Percentiles rank a stretch among this genome's conserved stretches.
These are phyloP conservation scores for Aquilaria yunnanensis DNA, from an alignment of 345 rosid species.

Conservation along the genomic window DNA sequence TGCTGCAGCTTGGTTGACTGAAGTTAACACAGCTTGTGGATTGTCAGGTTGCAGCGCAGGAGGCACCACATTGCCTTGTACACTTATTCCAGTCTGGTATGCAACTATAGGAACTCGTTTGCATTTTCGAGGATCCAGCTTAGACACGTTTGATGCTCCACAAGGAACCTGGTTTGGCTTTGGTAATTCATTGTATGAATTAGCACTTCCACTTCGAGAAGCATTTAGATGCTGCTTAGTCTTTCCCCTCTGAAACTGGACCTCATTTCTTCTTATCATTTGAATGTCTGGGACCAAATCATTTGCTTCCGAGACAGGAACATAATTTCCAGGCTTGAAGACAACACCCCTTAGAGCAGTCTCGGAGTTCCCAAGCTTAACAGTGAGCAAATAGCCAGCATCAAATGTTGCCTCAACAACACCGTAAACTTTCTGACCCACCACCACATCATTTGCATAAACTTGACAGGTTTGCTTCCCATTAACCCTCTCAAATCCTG, in stretches of 20 bases:
- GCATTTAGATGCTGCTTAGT: slow-evolving; percentile 20
- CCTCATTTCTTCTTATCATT: slow-evolving; percentile 62
- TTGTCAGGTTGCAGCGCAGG: slow-evolving; percentile 38
- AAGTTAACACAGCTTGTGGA: slow-evolving; percentile 33
- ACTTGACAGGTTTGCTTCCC: slow-evolving; percentile 28
- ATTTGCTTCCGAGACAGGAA: slow-evolving; percentile 56
- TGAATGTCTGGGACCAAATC: slow-evolving; percentile 69
- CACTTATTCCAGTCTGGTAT: slow-evolving; percentile 24
- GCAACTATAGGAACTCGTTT: slow-evolving; percentile 22
- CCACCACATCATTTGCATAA: slow-evolving; percentile 31
- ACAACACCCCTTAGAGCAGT: slow-evolving; percentile 69
- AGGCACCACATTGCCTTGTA: slow-evolving; percentile 45
- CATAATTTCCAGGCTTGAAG: slow-evolving; percentile 61
- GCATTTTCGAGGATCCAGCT: slow-evolving; percentile 17
- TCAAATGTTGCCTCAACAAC: slow-evolving; percentile 67
- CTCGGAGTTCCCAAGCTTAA: slow-evolving; percentile 54
- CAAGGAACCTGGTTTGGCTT: slow-evolving; percentile 6
- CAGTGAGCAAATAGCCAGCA: slow-evolving; percentile 73
- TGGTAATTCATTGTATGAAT: slow-evolving; percentile 5
- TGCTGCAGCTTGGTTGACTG: slow-evolving; percentile 15
- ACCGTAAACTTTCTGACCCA: slow-evolving; percentile 72
- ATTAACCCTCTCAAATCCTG: slow-evolving; percentile 27
- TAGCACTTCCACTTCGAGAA: slow-evolving; percentile 19
- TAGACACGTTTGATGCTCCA: slow-evolving; percentile 10
- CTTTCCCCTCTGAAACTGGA: slow-evolving; percentile 38